Conservation (phyloP, 768 basidiomycete genomes). For the Suillus brevipes region DNA sequence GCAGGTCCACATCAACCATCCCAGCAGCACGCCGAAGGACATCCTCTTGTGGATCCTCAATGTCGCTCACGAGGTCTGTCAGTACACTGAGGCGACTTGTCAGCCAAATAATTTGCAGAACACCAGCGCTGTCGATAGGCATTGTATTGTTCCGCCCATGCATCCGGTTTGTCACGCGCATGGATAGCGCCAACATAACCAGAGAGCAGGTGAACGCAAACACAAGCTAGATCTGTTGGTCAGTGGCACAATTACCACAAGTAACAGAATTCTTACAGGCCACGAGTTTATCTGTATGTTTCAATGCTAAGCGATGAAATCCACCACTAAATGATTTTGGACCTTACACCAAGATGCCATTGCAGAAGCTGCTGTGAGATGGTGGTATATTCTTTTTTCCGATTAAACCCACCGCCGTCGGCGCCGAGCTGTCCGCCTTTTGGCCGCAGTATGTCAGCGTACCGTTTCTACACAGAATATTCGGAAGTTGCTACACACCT, state of each 20-base stretch:
- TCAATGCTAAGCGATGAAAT: background rate
- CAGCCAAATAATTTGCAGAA: constrained; percentile 18
- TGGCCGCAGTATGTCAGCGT: background rate
- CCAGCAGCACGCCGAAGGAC: constrained; percentile 9
- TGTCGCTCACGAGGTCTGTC: background rate
- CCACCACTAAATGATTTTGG: background rate
- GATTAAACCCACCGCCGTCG: constrained; percentile 13
- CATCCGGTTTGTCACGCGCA: constrained; percentile 1
- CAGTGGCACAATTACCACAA: background rate
- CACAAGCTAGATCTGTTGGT: constrained; percentile 2
- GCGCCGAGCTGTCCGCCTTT: constrained; percentile 15
- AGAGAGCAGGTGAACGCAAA: constrained; percentile 13
- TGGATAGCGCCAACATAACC: background rate
- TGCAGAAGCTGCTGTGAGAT: constrained; percentile 11
- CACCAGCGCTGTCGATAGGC: constrained; percentile 8
- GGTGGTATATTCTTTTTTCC: background rate
- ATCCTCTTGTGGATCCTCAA: constrained; percentile 3
- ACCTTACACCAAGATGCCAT: constrained; percentile 19
- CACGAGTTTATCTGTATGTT: constrained; percentile 15
- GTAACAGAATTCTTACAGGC: constrained; percentile 11
- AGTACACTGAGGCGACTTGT: constrained; percentile 10
- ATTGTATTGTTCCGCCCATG: background rate
- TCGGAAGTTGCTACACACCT: constrained; percentile 5
- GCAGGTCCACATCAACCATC: constrained; percentile 12
- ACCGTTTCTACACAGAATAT: background rate